Conservation (phyloP, 2,329 filamentous ascomycete genomes). For the Aspergillus caelatus region DNA sequence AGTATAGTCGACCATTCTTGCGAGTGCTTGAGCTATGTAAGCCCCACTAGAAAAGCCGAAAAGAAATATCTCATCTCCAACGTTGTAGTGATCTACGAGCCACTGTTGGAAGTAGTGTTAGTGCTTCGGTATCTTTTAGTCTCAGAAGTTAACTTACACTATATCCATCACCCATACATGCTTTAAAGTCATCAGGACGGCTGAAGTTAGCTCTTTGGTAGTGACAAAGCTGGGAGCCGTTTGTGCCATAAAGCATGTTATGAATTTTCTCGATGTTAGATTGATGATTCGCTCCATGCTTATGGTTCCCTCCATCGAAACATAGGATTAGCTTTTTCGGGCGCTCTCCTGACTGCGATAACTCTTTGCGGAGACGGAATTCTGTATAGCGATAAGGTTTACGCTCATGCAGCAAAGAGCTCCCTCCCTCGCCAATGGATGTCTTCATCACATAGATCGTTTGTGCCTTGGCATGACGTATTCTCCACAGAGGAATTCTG, state of each 20-base stretch:
- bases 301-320: not conserved
- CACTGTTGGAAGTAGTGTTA: not conserved
- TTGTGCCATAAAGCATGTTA: not conserved
- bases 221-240: not conserved
- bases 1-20: not conserved
- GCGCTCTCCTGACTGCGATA: not conserved
- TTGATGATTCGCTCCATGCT: not conserved
- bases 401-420: not conserved
- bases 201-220: not conserved
- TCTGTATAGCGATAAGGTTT: not conserved
- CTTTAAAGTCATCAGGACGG: not conserved
- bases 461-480: not conserved
- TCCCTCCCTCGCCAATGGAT: not conserved
- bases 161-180: not conserved
- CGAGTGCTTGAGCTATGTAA: not conserved
- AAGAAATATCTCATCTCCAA: conserved; percentile 2
- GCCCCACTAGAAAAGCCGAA: conserved; percentile 1
- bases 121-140: not conserved
- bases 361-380: not conserved
- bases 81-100: not conserved
- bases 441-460: not conserved
- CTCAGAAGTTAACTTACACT: not conserved
- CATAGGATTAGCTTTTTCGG: not conserved
- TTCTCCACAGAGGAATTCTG: not conserved
- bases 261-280: not conserved